Conservation (phyloP, 192 early-diverging fungal genomes). For the Kappamyces sp. region DNA sequence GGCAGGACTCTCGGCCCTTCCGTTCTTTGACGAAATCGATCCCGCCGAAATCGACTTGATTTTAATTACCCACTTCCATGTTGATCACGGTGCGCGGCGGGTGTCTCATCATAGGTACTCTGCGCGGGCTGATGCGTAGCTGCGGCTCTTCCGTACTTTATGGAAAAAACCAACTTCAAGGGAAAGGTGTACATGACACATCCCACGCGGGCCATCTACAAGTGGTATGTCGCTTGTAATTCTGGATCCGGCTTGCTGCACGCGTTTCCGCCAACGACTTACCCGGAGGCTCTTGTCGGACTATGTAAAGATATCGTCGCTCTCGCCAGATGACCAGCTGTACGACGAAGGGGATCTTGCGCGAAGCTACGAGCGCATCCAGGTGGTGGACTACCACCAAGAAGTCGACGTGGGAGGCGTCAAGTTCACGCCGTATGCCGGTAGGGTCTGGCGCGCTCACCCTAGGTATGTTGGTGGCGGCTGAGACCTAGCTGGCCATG, state of each 20-base stretch:
- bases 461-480: conserved; percentile 28
- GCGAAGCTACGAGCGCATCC: conserved; percentile 78
- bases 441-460: background rate
- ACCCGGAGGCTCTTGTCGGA: conserved; percentile 62
- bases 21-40: conserved; percentile 93
- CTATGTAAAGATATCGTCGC: conserved; percentile 82
- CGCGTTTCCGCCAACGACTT: too few relatives aligned
- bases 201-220: conserved; percentile 96
- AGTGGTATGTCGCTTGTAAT: conserved; percentile 49
- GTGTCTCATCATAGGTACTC: background rate
- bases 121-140: too few relatives aligned
- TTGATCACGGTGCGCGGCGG: conserved; percentile 76
- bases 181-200: conserved; percentile 99
- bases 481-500: conserved; percentile 71
- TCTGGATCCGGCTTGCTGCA: too few relatives aligned
- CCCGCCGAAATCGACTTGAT: conserved; percentile 81
- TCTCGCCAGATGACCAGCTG: conserved; percentile 60
- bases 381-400: conserved; percentile 95
- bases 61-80: conserved; percentile 94
- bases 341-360: conserved; percentile 87
- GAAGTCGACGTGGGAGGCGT: conserved; percentile 88
- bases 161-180: conserved; percentile 94
- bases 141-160: conserved; percentile 86
- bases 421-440: conserved; percentile 73
- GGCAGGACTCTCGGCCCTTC: conserved; percentile 44